Evolutionary conservation across 306 rosid genomes (phyloP).

Genomic region (Fragaria ananassa): DNA sequence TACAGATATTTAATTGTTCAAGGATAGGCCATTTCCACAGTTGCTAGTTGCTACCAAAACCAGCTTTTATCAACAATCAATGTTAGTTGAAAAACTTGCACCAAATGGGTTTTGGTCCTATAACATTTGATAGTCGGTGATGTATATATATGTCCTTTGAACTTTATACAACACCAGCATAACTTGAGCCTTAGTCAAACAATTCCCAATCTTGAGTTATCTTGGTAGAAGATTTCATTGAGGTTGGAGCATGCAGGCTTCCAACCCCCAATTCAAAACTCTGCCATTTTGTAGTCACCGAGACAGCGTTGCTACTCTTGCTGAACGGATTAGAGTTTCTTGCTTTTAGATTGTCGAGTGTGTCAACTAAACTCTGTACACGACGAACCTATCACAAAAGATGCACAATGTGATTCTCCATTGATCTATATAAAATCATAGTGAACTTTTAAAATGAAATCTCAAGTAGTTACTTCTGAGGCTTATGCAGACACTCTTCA

Average conservation of each 20-base stretch:
- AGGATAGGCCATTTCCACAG: neutral
- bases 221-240: slow-evolving; percentile 30
- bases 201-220: slow-evolving; percentile 46
- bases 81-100: neutral
- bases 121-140: neutral
- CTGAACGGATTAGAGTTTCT: slow-evolving; percentile 36
- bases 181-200: slow-evolving; percentile 30
- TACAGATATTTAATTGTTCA: neutral
- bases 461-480: neutral
- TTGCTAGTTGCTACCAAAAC: slow-evolving; percentile 9
- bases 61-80: slow-evolving; percentile 14
- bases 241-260: slow-evolving; percentile 31
- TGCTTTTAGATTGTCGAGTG: slow-evolving; percentile 53
- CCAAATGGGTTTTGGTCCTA: neutral
- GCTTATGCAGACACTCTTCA: neutral
- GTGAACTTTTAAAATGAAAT: neutral
- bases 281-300: slow-evolving; percentile 47
- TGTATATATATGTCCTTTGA: neutral
- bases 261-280: slow-evolving; percentile 52
- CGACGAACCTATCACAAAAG: slow-evolving; percentile 50
- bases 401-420: neutral
- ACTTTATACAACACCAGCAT: slow-evolving; percentile 2
- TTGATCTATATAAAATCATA: neutral
- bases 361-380: slow-evolving; percentile 57
- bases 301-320: slow-evolving; percentile 29